Percentiles rank a stretch among this genome's conserved stretches.
These are phyloP conservation scores for Cudoniella acicularis DNA, from an alignment of 495 filamentous ascomycete species.

Conservation along the genomic window DNA sequence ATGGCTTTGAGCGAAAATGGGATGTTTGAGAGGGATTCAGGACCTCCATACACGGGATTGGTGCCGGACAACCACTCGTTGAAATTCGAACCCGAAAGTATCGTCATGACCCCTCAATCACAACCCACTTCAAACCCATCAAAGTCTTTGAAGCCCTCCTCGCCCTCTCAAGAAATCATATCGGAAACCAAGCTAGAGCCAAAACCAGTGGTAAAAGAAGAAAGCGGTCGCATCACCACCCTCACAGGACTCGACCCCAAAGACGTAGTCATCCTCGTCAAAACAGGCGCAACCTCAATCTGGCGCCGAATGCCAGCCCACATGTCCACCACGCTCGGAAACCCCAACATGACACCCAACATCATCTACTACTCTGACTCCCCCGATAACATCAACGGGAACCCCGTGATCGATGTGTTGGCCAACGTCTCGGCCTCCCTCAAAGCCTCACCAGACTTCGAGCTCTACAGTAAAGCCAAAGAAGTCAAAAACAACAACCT, in stretches of 20 bases:
- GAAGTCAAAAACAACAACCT: slow-evolving; percentile 18
- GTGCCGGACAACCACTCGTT: background rate
- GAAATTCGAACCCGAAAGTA: background rate
- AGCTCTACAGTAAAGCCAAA: slow-evolving; percentile 17
- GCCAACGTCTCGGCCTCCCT: slow-evolving; percentile 2
- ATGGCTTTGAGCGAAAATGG: slow-evolving; percentile 14
- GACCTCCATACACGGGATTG: background rate
- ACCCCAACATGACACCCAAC: background rate
- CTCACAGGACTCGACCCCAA: background rate
- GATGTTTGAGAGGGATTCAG: background rate
- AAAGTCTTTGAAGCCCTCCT: background rate
- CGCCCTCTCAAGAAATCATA: background rate
- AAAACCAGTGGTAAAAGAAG: background rate
- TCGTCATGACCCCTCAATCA: background rate
- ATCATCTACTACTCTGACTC: slow-evolving; percentile 1
- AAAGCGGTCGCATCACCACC: background rate
- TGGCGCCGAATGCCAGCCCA: slow-evolving; percentile 7
- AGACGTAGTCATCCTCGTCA: slow-evolving; percentile 5
- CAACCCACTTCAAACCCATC: background rate
- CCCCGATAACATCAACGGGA: background rate
- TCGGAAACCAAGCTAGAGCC: background rate
- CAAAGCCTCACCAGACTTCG: slow-evolving; percentile 15
- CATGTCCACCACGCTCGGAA: slow-evolving; percentile 4
- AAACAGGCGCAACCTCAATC: background rate
- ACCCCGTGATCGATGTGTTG: background rate